These are phyloP conservation scores for Globisporangium paddicum DNA, from an alignment of 352 stramenopile genomes.

Conservation along the genomic window DNA sequence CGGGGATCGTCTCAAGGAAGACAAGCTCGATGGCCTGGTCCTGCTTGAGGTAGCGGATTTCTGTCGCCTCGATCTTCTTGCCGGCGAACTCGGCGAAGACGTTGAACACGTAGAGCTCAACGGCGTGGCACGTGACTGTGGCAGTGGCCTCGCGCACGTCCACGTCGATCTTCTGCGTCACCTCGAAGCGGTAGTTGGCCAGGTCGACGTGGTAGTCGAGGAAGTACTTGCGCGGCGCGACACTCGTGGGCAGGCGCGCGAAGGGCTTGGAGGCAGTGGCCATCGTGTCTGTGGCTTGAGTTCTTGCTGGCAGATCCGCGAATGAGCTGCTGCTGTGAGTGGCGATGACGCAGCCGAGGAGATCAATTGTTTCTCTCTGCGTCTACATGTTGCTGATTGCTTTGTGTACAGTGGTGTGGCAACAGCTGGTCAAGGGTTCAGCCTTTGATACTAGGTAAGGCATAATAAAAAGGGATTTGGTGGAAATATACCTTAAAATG, in stretches of 20 bases:
- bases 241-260: slow-evolving; percentile 53
- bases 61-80: slow-evolving; percentile 33
- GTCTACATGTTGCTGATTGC: too few relatives aligned
- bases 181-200: slow-evolving; percentile 65
- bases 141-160: slow-evolving; percentile 54
- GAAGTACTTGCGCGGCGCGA: slow-evolving; percentile 67
- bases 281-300: slow-evolving; percentile 6
- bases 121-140: slow-evolving; percentile 90
- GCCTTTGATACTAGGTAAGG: too few relatives aligned
- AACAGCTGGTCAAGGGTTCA: too few relatives aligned
- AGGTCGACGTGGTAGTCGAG: slow-evolving; percentile 80
- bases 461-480: too few relatives aligned
- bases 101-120: slow-evolving; percentile 90
- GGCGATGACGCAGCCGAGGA: background rate
- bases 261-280: slow-evolving; percentile 36
- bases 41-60: slow-evolving; percentile 50
- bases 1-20: slow-evolving; percentile 42
- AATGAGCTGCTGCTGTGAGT: background rate
- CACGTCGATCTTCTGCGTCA: slow-evolving; percentile 55
- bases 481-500: background rate
- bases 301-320: background rate
- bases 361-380: too few relatives aligned
- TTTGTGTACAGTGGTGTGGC: too few relatives aligned
- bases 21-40: slow-evolving; percentile 57
- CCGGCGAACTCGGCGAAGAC: slow-evolving; percentile 42